Evolutionary conservation across 768 basidiomycete species (phyloP), one percentile per base, ranked within the genome.

Genomic region (Roridomyces roridus): DNA sequence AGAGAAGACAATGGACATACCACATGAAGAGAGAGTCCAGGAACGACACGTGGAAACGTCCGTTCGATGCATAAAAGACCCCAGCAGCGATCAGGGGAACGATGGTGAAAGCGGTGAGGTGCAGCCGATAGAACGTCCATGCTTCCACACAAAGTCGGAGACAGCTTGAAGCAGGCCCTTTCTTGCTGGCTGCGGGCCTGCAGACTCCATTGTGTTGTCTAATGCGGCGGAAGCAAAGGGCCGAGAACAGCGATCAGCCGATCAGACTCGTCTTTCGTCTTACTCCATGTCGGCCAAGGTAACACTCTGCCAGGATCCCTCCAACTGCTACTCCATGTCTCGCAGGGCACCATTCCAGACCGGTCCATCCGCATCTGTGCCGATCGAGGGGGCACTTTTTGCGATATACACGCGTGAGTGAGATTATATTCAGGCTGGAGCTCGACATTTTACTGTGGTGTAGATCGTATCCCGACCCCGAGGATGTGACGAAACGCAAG

Each of bases 351-450:
- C 21, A 71, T 92, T 43, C 88, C 89, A 20, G 86, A 91, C 68
- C 83, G 81, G 63, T 94, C 92, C 12, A 88, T 94, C 55, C 83
- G 87, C 49, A 92, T 95, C 59, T 92, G 91, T 65, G 90, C 91
- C 7, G 93, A 95, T 71, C 78, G 93, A 73, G 94, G 94, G 31
- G 95, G 95, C 5, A 97, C 94, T 0, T 96, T 94, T 73, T 94
- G 92, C 66, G 94, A 96, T 69, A 85, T 94, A 29, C 86, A 93
- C 70, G 92, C 92, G 83, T 89, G 63, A 61, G 85, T 79, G 36
- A 34, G 31, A 34, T 34, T 11, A 34, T 17, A 18, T 18, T 26
- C 26, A 47, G 31, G 10, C 20, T 29, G 25, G 47, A 35, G 46
- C 17, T 42, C 11, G 43, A 47, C 51, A 34, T 34, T 34, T 46